Conservation (phyloP, 257 asterid species). For the Avicennia marina region DNA sequence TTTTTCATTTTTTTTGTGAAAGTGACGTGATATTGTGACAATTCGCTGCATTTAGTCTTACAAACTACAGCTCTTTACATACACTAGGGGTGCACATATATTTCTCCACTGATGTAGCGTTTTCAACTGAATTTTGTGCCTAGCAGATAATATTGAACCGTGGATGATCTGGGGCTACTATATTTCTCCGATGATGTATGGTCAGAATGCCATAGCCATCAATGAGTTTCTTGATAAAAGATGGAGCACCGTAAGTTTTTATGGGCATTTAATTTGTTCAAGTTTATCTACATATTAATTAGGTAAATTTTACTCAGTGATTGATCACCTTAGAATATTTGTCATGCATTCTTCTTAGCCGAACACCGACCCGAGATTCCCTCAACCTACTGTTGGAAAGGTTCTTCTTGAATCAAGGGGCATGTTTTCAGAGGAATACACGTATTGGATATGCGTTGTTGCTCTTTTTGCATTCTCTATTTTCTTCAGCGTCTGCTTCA, state of each 20-base stretch:
- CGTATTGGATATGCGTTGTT: conserved; percentile 76
- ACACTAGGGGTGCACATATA: background rate
- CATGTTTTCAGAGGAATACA: conserved; percentile 68
- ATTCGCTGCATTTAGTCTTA: background rate
- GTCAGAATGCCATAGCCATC: conserved; percentile 55
- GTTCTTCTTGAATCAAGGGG: conserved; percentile 87
- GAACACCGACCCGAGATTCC: conserved; percentile 25
- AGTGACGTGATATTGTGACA: background rate
- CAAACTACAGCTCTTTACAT: background rate
- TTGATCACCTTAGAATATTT: background rate
- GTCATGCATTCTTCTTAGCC: background rate
- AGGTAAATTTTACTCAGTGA: too few species aligned
- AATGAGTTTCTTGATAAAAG: conserved; percentile 66
- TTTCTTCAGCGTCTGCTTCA: conserved; percentile 71
- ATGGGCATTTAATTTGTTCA: background rate
- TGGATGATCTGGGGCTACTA: conserved; percentile 81
- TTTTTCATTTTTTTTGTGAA: background rate
- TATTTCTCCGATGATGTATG: conserved; percentile 69
- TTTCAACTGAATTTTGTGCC: background rate
- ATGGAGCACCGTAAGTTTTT: conserved; percentile 32
- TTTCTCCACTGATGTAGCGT: background rate
- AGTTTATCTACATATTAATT: background rate
- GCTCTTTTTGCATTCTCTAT: conserved; percentile 85
- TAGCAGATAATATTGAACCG: conserved; percentile 64
- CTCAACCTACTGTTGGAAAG: conserved; percentile 76